These are phyloP conservation scores for Suzukiozyma palmioleophila DNA, from an alignment of 1,139 yeast genomes.

Conservation along the genomic window DNA sequence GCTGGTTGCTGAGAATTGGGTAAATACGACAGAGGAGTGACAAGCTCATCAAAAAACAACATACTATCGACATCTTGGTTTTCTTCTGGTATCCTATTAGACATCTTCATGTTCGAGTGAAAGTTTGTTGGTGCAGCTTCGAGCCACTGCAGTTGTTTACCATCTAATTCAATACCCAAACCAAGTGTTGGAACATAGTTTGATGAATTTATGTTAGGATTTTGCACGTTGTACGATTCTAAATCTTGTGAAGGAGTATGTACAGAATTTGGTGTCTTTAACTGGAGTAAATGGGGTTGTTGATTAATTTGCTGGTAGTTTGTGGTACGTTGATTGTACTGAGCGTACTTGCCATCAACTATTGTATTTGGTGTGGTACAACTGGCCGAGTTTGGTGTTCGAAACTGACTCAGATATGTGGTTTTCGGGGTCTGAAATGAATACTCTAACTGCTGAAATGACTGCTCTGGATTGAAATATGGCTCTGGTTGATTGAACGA, in stretches of 20 bases:
- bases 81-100: background rate
- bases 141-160: background rate
- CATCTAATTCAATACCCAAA: background rate
- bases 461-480: background rate
- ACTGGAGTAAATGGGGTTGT: background rate
- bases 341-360: background rate
- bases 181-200: background rate
- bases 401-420: background rate
- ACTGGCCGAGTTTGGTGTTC: background rate
- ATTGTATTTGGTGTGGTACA: constrained; percentile 1
- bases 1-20: background rate
- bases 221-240: background rate
- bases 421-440: constrained; percentile 1
- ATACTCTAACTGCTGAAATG: background rate
- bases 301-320: background rate
- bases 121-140: background rate
- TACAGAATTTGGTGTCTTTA: background rate
- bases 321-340: background rate
- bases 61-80: background rate
- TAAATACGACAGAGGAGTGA: background rate
- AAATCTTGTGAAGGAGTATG: background rate
- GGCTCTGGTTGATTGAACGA: background rate
- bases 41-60: background rate
- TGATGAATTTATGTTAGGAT: background rate
- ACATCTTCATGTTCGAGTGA: background rate